Evolutionary conservation across 371 early-diverging fungal species (phyloP).

Genomic region (Coemansia sp.): DNA sequence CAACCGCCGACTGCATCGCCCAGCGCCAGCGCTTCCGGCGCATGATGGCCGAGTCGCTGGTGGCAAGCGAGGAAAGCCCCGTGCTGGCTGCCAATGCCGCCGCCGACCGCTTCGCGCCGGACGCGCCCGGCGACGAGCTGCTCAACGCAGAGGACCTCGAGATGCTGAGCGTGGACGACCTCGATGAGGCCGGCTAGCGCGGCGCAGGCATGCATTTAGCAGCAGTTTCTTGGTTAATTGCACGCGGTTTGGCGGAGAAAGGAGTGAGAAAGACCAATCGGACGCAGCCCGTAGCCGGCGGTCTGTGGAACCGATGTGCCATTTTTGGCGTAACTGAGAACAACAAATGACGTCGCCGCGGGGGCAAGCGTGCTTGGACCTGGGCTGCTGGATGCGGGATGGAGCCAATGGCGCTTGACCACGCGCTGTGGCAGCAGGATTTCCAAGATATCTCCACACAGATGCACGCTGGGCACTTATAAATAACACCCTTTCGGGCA

Average conservation of each 20-base stretch:
- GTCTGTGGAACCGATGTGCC: conserved; percentile 10
- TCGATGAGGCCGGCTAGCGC: neutral
- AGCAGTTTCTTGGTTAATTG: too few relatives aligned
- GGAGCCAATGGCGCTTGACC: conserved; percentile 4
- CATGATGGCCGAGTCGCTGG: conserved; percentile 43
- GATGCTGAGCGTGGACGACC: conserved; percentile 14
- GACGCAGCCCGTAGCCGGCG: neutral
- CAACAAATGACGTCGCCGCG: neutral
- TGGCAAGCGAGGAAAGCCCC: conserved; percentile 20
- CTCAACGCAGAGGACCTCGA: conserved; percentile 21
- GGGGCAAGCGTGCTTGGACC: neutral
- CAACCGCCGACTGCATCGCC: conserved; percentile 20
- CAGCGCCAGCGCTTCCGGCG: conserved; percentile 35
- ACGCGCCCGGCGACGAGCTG: conserved; percentile 5
- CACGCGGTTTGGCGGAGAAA: neutral
- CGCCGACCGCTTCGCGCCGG: conserved; percentile 1
- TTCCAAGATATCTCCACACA: conserved; percentile 3
- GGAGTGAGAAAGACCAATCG: neutral
- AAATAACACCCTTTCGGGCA: neutral
- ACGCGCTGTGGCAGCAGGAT: conserved; percentile 6
- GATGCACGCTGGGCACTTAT: neutral
- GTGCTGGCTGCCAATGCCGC: neutral
- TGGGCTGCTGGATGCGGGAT: neutral
- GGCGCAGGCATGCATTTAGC: too few relatives aligned
- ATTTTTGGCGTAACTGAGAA: conserved; percentile 4